Evolutionary conservation across 371 early-diverging fungal species (phyloP), one percentile per base, ranked within the genome.

Genomic region (Coemansia sp.): DNA sequence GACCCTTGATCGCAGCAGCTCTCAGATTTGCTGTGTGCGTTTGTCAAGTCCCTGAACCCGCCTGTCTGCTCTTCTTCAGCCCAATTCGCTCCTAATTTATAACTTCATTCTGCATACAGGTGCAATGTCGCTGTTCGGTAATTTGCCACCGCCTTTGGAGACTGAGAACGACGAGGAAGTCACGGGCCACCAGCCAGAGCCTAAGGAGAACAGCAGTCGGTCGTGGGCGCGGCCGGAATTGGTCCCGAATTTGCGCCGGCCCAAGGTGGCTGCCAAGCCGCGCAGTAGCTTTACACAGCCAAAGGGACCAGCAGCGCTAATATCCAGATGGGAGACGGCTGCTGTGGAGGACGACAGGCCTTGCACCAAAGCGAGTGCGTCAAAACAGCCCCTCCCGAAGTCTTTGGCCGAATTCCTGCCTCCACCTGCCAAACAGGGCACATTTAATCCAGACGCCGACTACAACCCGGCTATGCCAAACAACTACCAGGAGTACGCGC

Each of bases 361-460:
- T 16, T 36, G 31, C 16, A 20, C 40, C 11, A 26, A 31, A 36
- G 47, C 63, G 5, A 14, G 40, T 11, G 33, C 48, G 33, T 30
- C 53, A 9, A 60, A 49, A 38, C 48, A 33, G 20, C 54, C 36
- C 10, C 16, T 35, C 26, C 35, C 40, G 11, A 33, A 31, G 20
- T 66, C 76, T 43, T 42, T 71, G 49, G 56, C 67, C 2, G 58
- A 60, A 45, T 75, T 66, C 42, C 14, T 75, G 56, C 75, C 72
- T 16, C 36, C 31, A 20, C 16, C 20, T n/a, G 16, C 47, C 14
- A 14, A 51, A 53, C 14, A 10, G 33, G 31, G 35, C n/a, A 30
- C n/a, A 51, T 72, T 72, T 43, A 66, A 61, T 47, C 74, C 66
- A 6, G 35, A 52, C 30, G 71, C 43, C 9, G 71, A 55, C 55